Evolutionary conservation across 2,329 filamentous ascomycete species (phyloP).

Genomic region (Phialocephala sp.): DNA sequence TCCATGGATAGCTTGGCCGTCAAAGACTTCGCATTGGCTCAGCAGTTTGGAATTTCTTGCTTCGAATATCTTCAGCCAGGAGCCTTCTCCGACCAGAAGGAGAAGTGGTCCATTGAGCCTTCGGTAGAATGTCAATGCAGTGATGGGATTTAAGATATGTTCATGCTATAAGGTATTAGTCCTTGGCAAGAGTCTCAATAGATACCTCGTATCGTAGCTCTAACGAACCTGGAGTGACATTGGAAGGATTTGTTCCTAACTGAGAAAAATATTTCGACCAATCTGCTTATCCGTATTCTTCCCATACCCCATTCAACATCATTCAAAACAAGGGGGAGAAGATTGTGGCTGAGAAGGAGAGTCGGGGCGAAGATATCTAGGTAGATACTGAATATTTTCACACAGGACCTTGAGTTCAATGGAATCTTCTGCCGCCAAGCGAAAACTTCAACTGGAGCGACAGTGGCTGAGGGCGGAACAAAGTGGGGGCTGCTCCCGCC

Average conservation of each 20-base stretch:
- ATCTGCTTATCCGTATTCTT: too few relatives aligned
- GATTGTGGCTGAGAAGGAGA: too few relatives aligned
- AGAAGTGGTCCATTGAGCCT: constrained; percentile 44
- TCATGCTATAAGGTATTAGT: constrained; percentile 37
- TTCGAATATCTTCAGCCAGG: constrained; percentile 59
- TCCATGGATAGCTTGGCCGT: constrained; percentile 75
- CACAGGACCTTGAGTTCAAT: too few relatives aligned
- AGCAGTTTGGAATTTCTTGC: constrained; percentile 44
- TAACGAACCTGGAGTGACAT: constrained; percentile 35
- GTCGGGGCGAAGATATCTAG: too few relatives aligned
- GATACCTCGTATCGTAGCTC: background rate
- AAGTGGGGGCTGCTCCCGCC: background rate
- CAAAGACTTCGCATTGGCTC: constrained; percentile 61
- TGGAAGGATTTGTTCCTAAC: background rate
- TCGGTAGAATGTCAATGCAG: constrained; percentile 61
- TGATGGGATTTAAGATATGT: constrained; percentile 55
- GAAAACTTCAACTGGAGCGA: too few relatives aligned
- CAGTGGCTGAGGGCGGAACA: too few relatives aligned
- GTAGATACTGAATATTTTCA: too few relatives aligned
- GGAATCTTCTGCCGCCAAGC: too few relatives aligned
- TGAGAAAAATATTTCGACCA: background rate
- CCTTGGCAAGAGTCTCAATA: background rate
- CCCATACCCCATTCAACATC: background rate
- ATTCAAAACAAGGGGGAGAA: background rate
- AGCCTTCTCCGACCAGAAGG: constrained; percentile 66